Conservation (phyloP, 768 basidiomycete genomes). For the Naematelia encephala region DNA sequence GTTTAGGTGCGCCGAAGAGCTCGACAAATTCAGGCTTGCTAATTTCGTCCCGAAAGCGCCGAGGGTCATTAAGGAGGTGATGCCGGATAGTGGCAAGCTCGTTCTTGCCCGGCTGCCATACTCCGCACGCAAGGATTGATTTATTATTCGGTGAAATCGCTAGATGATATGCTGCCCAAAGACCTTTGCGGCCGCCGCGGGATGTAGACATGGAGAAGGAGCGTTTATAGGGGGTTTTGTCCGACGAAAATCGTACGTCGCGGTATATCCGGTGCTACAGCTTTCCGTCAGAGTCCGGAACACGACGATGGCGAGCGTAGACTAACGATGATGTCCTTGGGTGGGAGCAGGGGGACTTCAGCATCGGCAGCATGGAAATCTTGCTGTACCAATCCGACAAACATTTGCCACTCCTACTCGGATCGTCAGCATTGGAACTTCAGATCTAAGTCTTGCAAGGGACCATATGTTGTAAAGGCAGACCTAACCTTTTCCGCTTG, state of each 20-base stretch:
- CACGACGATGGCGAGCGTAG: not conserved
- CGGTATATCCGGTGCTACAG: slow-evolving; percentile 82
- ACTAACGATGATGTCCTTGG: slow-evolving; percentile 72
- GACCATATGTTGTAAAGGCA: too few relatives aligned
- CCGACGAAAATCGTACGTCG: slow-evolving; percentile 88
- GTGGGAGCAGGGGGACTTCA: slow-evolving; percentile 80
- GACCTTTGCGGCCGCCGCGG: slow-evolving; percentile 82
- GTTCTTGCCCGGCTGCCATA: slow-evolving; percentile 58
- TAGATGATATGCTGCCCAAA: slow-evolving; percentile 77
- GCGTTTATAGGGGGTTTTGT: slow-evolving; percentile 93
- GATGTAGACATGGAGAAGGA: slow-evolving; percentile 79
- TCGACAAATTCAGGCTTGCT: slow-evolving; percentile 67
- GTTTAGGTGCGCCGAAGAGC: slow-evolving; percentile 69
- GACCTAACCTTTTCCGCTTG: slow-evolving; percentile 63
- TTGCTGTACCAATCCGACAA: slow-evolving; percentile 68
- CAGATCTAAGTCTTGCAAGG: too few relatives aligned
- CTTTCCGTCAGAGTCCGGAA: slow-evolving; percentile 2
- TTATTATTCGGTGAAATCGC: slow-evolving; percentile 56
- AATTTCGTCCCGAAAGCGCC: slow-evolving; percentile 65
- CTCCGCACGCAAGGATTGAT: slow-evolving; percentile 72
- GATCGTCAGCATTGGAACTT: slow-evolving; percentile 4
- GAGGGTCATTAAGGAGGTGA: slow-evolving; percentile 63
- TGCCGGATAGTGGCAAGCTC: slow-evolving; percentile 75
- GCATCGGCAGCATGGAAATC: slow-evolving; percentile 69
- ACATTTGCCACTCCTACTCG: slow-evolving; percentile 72